These are phyloP conservation scores for Tetracentron sinense DNA, from an alignment of 164 flowering plant species.

Conservation along the genomic window DNA sequence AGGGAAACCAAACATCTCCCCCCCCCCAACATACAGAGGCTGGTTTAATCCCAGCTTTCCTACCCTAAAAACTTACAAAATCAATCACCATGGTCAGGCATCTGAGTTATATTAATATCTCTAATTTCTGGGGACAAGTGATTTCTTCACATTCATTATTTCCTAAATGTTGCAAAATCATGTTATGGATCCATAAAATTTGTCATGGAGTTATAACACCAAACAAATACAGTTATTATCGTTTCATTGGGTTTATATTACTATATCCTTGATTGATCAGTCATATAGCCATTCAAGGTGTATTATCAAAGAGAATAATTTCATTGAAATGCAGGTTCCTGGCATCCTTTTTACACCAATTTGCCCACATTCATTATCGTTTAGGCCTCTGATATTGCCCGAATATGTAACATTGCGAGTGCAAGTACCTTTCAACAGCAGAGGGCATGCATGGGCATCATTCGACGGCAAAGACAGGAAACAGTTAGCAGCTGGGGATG, in stretches of 20 bases:
- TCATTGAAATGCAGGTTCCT: conserved; percentile 64
- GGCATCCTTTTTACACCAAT: conserved; percentile 95
- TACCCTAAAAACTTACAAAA: no score
- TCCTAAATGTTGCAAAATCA: no score
- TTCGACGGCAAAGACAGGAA: conserved; percentile 90
- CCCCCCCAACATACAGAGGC: no score
- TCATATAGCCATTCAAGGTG: neutral
- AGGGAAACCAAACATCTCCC: neutral
- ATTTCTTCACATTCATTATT: no score
- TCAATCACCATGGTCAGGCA: neutral
- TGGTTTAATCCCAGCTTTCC: neutral
- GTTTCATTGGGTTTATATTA: neutral
- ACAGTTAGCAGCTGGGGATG: conserved; percentile 79
- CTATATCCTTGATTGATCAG: neutral
- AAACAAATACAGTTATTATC: neutral
- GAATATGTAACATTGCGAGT: conserved; percentile 83
- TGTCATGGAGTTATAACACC: neutral
- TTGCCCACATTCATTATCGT: conserved; percentile 94
- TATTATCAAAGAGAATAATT: neutral
- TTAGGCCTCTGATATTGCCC: conserved; percentile 88
- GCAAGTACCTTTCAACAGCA: conserved; percentile 88
- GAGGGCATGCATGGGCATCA: conserved; percentile 92
- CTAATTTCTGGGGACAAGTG: neutral
- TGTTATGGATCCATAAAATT: neutral
- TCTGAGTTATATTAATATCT: neutral